phyloP scores from a whole-genome alignment of 495 filamentous ascomycete genomes.

The Penicillium bovifimosum region DNA sequence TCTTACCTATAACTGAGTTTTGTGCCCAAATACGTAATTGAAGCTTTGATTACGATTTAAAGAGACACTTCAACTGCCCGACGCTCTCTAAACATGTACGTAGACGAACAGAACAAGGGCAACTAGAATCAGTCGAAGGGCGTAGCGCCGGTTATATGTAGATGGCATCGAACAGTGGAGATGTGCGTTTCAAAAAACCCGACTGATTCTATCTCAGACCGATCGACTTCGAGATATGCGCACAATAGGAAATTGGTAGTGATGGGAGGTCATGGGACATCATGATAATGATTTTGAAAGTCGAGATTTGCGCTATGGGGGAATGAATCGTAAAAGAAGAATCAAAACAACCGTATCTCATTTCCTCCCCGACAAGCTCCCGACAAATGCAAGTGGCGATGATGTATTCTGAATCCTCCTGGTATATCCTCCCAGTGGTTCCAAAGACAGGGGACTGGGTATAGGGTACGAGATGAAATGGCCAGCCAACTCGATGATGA shows the following conservation, averaged over 20 bases:
- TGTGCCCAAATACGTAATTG: conserved; percentile 25
- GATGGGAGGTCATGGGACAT: not conserved
- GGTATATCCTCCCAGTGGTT: conserved; percentile 1
- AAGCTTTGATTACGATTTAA: conserved; percentile 12
- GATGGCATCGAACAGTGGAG: not conserved
- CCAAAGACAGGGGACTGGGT: conserved; percentile 4
- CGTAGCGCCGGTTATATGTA: not conserved
- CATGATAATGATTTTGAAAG: not conserved
- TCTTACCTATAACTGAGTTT: conserved; percentile 9
- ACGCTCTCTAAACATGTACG: not conserved
- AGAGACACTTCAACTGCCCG: not conserved
- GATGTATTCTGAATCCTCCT: not conserved
- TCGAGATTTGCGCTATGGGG: not conserved
- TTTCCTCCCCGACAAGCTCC: conserved; percentile 1
- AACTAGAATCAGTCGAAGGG: not conserved
- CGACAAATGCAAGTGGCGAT: conserved; percentile 1
- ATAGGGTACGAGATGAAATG: conserved; percentile 3
- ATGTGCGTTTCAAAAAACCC: not conserved
- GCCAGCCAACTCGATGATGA: conserved; percentile 1
- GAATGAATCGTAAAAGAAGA: not conserved
- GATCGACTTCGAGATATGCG: not conserved
- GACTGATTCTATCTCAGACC: not conserved
- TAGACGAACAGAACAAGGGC: not conserved
- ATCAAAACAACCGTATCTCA: conserved; percentile 1
- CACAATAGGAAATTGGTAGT: not conserved